A percentile compares a stretch with the other conserved stretches of the same genome.
Evolutionary conservation across 495 filamentous ascomycete species (phyloP).

Genomic region (Opeltia flavorubescens): DNA sequence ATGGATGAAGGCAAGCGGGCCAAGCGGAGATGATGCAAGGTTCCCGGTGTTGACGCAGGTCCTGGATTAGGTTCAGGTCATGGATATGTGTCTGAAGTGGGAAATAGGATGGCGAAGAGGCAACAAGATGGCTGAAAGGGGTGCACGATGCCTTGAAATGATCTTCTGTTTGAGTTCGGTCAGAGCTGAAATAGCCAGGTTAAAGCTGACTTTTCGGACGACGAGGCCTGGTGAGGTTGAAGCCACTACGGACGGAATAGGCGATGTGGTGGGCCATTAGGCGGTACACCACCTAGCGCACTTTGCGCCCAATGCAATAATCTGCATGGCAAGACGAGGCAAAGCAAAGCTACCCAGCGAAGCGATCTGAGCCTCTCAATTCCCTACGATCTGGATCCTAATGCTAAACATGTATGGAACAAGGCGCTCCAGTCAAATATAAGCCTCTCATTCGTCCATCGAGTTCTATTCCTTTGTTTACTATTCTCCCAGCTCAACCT

Average conservation of each 20-base stretch:
- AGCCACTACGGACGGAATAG: too few relatives aligned
- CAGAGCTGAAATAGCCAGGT: too few relatives aligned
- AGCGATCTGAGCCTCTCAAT: background rate
- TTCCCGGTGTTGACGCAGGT: background rate
- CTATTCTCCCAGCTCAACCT: too few relatives aligned
- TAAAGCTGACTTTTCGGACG: too few relatives aligned
- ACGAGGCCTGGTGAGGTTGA: too few relatives aligned
- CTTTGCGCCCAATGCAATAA: background rate
- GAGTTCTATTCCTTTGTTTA: background rate
- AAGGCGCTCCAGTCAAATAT: background rate
- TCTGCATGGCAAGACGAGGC: background rate
- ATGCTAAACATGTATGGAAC: too few relatives aligned
- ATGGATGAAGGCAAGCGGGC: slow-evolving; percentile 2
- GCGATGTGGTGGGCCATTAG: background rate
- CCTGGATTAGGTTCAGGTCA: background rate
- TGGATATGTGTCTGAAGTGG: background rate
- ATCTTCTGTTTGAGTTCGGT: too few relatives aligned
- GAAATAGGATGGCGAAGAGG: background rate
- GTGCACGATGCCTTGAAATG: too few relatives aligned
- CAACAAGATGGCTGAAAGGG: background rate
- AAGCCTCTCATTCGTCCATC: background rate
- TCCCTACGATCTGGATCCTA: background rate
- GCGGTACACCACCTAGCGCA: background rate
- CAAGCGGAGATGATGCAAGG: background rate
- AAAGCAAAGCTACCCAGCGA: background rate